phyloP scores from a whole-genome alignment of 768 basidiomycete species.

The Pholiota microspora region DNA sequence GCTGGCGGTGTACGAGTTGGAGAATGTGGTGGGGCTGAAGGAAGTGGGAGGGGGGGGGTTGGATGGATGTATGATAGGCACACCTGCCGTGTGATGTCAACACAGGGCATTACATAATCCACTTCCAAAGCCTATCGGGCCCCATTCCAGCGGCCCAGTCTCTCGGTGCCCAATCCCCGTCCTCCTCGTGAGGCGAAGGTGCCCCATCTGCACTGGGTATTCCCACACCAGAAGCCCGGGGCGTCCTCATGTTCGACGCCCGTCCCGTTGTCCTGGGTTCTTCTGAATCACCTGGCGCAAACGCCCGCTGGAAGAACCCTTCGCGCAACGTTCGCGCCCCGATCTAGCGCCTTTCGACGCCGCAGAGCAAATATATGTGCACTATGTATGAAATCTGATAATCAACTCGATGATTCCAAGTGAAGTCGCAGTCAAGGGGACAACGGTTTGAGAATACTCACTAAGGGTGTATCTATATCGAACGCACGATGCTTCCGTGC shows the following conservation, averaged over 20 bases:
- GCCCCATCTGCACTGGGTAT: background rate
- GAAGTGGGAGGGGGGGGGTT: background rate
- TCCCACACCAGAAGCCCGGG: background rate
- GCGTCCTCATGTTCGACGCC: background rate
- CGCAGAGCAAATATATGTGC: too few relatives aligned
- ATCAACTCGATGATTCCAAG: too few relatives aligned
- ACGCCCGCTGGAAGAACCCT: too few relatives aligned
- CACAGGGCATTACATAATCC: background rate
- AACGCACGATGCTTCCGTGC: too few relatives aligned
- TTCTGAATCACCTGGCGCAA: background rate
- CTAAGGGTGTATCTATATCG: too few relatives aligned
- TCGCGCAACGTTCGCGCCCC: too few relatives aligned
- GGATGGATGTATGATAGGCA: background rate
- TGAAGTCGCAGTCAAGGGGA: too few relatives aligned
- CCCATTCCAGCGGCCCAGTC: background rate
- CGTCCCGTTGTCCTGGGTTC: background rate
- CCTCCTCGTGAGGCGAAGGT: background rate
- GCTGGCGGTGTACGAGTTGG: constrained; percentile 13
- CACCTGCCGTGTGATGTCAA: too few relatives aligned
- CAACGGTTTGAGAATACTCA: too few relatives aligned
- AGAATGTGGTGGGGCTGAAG: background rate
- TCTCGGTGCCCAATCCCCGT: background rate
- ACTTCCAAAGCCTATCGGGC: background rate
- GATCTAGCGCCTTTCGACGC: too few relatives aligned
- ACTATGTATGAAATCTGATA: too few relatives aligned